Base-by-base conservation (phyloP, 1,284 basidiomycete genomes). In the Boletus nobilissimus region DNA sequence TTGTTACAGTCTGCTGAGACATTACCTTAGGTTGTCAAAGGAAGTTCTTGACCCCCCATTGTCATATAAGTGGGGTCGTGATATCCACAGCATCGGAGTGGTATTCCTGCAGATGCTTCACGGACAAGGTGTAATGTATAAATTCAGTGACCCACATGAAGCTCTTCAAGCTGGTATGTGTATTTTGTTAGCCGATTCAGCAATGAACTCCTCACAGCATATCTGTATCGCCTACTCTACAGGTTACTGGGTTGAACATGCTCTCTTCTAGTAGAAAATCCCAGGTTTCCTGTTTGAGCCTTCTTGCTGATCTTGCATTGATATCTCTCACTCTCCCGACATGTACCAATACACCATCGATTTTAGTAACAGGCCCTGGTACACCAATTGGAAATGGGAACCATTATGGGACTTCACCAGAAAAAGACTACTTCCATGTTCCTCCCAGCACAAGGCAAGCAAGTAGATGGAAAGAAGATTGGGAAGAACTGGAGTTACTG, bases 391-490 rank as follows among this genome's bases (percentile, higher is more conserved):
- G 88, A 36, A 83, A 83, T 34, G 82, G 83, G n/a, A 80, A 84
- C 34, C 81, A 84, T n/a, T 86, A 86, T 76, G 87, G 86, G 5
- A 87, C 87, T 18, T 94, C 93, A 5, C 93, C 94, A 0, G 92
- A 94, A 76, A 88, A 88, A 13, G 92, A 86, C 6, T 94, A 93
- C 81, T 92, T 93, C 83, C 80, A 81, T 66, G 81, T 86, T 54
- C 86, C 89, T 18, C 86, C 86, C 13, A 86, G 86, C 24, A 84
- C 88, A n/a, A 88, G 89, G 65, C 91, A 92, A 48, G 84, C 89
- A 5, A 95, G 94, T 82, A 87, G 95, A 74, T 96, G 94, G 93
- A 95, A 95, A 81, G 94, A 95, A 79, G 95, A 96, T 81, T 96
- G 94, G 94, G 94, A 95, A 80, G 94, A 96, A 82, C 85, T 96